Conservation (phyloP, 768 basidiomycete genomes). For the Tricholomella constricta region DNA sequence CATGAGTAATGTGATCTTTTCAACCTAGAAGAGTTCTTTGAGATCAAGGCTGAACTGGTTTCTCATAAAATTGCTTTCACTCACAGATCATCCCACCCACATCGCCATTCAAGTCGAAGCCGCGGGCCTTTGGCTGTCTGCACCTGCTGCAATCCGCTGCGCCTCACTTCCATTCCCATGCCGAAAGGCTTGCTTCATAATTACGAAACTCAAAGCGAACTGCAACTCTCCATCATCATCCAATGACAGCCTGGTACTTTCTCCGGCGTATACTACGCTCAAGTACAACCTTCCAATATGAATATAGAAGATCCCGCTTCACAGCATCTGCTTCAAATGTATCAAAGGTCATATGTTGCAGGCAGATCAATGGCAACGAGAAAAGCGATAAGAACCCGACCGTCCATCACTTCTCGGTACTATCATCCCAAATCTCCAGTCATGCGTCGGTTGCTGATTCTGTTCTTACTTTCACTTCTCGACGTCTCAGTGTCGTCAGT, state of each 20-base stretch:
- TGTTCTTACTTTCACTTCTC: conserved; percentile 7
- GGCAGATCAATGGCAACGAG: background rate
- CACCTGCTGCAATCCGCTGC: background rate
- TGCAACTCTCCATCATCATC: background rate
- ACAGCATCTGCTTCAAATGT: background rate
- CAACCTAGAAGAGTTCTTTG: too few relatives aligned
- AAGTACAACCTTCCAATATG: background rate
- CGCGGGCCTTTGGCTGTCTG: background rate
- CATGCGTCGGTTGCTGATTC: conserved; percentile 10
- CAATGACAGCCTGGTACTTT: background rate
- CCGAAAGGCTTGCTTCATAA: background rate
- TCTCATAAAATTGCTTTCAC: too few relatives aligned
- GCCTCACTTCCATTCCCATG: background rate
- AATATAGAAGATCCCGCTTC: background rate
- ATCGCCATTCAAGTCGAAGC: background rate
- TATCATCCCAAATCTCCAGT: background rate
- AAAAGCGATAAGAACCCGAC: background rate
- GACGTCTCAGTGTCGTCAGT: conserved; percentile 11
- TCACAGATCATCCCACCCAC: background rate
- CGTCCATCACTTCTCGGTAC: background rate
- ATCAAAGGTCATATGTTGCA: background rate
- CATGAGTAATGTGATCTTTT: too few relatives aligned
- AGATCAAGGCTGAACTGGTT: too few relatives aligned
- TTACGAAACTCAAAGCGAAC: background rate
- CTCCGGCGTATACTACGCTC: background rate